These are phyloP conservation scores for Aureobasidium sp. DNA, from an alignment of 2,329 filamentous ascomycete species.

Conservation along the genomic window DNA sequence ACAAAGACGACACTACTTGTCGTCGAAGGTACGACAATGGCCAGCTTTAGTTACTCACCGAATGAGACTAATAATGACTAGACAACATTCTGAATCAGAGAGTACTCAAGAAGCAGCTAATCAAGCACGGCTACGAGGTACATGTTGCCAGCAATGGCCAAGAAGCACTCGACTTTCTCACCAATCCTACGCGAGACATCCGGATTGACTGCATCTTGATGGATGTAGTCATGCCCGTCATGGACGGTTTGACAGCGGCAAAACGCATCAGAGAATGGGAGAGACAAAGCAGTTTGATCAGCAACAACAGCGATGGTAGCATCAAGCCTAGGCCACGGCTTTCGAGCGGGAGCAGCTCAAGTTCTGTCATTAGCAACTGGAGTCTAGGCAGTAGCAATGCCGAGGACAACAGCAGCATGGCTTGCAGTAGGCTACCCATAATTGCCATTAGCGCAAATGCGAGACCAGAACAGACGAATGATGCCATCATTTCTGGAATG, in stretches of 20 bases:
- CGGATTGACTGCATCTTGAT: not conserved
- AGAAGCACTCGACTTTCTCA: conserved; percentile 24
- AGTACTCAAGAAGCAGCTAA: conserved; percentile 24
- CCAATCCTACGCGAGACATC: conserved; percentile 17
- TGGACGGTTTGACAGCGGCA: conserved; percentile 67
- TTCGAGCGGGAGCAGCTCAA: not conserved
- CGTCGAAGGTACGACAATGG: conserved; percentile 22
- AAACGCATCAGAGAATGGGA: conserved; percentile 56
- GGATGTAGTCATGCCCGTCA: conserved; percentile 57
- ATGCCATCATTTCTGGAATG: conserved; percentile 17
- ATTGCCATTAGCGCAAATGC: conserved; percentile 72
- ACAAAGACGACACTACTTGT: conserved; percentile 17
- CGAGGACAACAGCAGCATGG: not conserved
- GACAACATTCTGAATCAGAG: conserved; percentile 25
- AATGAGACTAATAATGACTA: conserved; percentile 10
- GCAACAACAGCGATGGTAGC: not conserved
- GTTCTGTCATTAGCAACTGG: conserved; percentile 45
- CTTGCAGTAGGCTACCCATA: conserved; percentile 47
- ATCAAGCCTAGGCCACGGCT: not conserved
- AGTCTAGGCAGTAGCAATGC: not conserved
- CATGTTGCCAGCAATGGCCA: conserved; percentile 23
- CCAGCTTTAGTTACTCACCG: conserved; percentile 15
- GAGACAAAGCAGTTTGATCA: not conserved
- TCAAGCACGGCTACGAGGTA: conserved; percentile 23
- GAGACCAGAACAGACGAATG: conserved; percentile 40